phyloP scores from a whole-genome alignment of 176 grass and related monocot species.

The Rhynchospora breviuscula region DNA sequence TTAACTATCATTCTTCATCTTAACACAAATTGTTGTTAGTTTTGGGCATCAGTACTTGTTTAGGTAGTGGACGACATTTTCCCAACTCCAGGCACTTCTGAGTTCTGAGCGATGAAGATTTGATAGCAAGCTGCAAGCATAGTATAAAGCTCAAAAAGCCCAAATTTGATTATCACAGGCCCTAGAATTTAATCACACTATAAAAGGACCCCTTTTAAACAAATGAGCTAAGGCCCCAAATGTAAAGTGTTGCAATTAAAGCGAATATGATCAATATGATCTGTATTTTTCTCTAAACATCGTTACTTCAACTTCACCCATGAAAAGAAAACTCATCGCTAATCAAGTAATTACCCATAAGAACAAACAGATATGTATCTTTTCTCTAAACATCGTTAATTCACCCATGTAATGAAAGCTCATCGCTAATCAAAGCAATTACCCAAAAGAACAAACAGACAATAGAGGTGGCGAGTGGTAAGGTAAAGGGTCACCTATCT shows the following conservation, averaged over 20 bases:
- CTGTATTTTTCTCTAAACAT: too few species aligned
- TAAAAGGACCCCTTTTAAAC: neutral
- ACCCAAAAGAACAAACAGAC: neutral
- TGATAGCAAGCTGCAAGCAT: neutral
- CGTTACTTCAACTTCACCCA: too few species aligned
- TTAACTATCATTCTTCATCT: neutral
- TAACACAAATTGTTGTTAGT: neutral
- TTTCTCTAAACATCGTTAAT: neutral
- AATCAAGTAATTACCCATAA: too few species aligned
- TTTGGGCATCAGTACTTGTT: neutral
- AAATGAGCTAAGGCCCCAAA: neutral
- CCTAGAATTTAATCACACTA: neutral
- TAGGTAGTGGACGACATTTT: too few species aligned
- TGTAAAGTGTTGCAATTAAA: too few species aligned
- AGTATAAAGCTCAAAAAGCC: neutral
- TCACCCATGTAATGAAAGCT: neutral
- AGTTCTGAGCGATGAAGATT: neutral
- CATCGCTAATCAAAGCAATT: neutral
- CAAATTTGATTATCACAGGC: neutral
- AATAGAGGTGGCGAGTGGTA: conserved; percentile 6
- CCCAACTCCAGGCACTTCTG: neutral
- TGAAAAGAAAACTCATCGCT: too few species aligned
- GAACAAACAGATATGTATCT: too few species aligned
- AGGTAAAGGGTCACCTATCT: conserved; percentile 5
- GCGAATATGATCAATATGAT: too few species aligned